phyloP scores from a whole-genome alignment of 768 basidiomycete genomes.

The Amanita exitialis region DNA sequence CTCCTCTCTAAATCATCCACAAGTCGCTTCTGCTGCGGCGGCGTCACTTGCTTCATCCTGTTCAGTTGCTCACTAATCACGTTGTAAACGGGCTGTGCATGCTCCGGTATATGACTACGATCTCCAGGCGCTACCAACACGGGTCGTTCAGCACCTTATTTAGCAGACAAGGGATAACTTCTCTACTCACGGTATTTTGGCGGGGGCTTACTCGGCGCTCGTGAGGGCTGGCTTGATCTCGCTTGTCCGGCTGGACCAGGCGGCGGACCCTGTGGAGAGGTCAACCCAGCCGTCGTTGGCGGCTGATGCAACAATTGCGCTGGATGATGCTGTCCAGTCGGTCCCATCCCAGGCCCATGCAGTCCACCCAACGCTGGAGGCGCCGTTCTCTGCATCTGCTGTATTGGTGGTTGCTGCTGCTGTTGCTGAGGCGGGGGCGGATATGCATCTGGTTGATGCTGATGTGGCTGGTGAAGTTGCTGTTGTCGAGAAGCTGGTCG shows the following conservation, averaged over 20 bases:
- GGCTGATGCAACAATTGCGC: constrained; percentile 11
- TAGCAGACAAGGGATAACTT: background rate
- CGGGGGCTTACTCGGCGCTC: constrained; percentile 13
- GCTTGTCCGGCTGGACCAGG: background rate
- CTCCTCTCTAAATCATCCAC: constrained; percentile 83
- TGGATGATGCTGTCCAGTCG: constrained; percentile 11
- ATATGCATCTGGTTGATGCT: constrained; percentile 7
- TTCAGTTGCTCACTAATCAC: constrained; percentile 55
- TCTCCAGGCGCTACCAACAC: constrained; percentile 69
- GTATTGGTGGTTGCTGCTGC: background rate
- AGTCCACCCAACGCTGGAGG: constrained; percentile 11
- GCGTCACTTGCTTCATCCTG: constrained; percentile 61
- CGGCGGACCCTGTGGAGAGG: constrained; percentile 10
- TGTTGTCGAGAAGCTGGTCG: background rate
- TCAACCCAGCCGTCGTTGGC: background rate
- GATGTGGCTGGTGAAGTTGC: background rate
- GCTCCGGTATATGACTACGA: constrained; percentile 80
- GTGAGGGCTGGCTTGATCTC: constrained; percentile 4
- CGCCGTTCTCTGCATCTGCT: constrained; percentile 7
- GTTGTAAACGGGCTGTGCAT: constrained; percentile 52
- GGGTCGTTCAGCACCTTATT: constrained; percentile 4
- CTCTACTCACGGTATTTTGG: constrained; percentile 22
- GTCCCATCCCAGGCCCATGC: constrained; percentile 12
- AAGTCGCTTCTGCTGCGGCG: constrained; percentile 79
- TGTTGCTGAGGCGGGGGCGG: constrained; percentile 11